Conservation (phyloP, 2,329 filamentous ascomycete genomes). For the Geosmithia flava region DNA sequence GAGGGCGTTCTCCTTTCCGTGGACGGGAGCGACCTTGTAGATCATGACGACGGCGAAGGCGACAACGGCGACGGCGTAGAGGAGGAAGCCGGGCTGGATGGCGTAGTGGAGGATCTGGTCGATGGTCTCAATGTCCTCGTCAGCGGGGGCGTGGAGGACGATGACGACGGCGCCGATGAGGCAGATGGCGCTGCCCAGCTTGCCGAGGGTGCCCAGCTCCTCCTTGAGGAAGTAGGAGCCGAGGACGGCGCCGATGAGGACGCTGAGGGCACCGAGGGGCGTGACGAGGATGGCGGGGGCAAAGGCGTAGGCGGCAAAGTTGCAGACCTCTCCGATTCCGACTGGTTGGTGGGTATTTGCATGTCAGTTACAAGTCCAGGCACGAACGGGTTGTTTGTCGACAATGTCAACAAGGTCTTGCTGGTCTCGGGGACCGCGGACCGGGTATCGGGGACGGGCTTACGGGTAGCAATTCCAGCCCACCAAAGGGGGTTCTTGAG, state of each 20-base stretch:
- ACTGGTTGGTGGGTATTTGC: conserved; percentile 36
- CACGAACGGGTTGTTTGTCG: not conserved
- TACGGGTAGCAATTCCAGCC: conserved; percentile 84
- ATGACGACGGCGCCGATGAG: conserved; percentile 95
- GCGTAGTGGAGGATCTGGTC: conserved; percentile 88
- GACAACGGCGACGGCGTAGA: conserved; percentile 71
- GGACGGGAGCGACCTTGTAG: conserved; percentile 77
- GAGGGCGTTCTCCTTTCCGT: conserved; percentile 91
- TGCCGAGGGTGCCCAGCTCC: conserved; percentile 78
- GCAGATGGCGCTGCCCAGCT: conserved; percentile 91
- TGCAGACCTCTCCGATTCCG: conserved; percentile 86
- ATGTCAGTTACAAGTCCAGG: conserved; percentile 8
- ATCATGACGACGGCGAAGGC: conserved; percentile 91
- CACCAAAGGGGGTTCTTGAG: conserved; percentile 94
- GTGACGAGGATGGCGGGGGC: conserved; percentile 98
- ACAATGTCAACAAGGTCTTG: not conserved
- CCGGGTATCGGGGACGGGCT: conserved; percentile 15
- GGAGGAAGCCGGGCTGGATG: conserved; percentile 79
- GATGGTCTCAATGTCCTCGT: conserved; percentile 81
- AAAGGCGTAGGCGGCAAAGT: conserved; percentile 97
- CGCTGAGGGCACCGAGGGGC: conserved; percentile 82
- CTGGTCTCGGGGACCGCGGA: too few species aligned
- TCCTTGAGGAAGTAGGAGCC: conserved; percentile 92
- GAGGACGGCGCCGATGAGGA: conserved; percentile 87
- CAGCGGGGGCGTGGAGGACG: conserved; percentile 89